Base-by-base conservation (phyloP, 2,329 filamentous ascomycete species). In the Penicillium sp. region DNA sequence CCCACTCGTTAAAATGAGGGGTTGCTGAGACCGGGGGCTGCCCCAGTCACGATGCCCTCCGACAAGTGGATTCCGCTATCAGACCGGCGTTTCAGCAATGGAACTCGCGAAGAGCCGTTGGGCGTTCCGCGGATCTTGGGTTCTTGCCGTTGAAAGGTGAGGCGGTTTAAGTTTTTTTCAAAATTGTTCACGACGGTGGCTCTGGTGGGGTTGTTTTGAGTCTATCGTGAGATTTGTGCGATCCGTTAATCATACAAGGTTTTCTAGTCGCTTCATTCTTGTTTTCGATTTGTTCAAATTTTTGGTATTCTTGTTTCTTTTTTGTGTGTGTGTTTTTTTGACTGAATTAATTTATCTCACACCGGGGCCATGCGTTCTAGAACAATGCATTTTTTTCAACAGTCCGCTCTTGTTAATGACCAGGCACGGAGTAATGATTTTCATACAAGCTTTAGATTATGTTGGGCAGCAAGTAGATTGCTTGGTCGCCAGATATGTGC, bases 261-360 rank as follows among this genome's bases (percentile, higher is more conserved):
- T 48, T 52, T 24, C 18, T 46, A 31, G 18, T 22, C 29, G 24
- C 24, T 27, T 27, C 24, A 27, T 27, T 27, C 24, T 27, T 27
- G 24, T 27, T 27, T 27, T 27, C 8, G 18, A 18, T 18, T 18
- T 18, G 18, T 18, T 18, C 18, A 18, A 18, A 1, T 18, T 18
- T 18, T 18, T 18, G 18, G 18, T n/a, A n/a, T n/a, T 18, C 18
- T 18, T 18, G 18, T 18, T 18, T 18, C 18, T 49, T 29, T 31
- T 1, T 31, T 31, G 29, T 31, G 10, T 31, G 29, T 31, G 10
- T 31, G 6, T 7, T 31, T 31, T 34, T 13, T 9, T 34, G 16
- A 9, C 9, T 24, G 29, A 11, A 6, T 53, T 53, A 49, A 53
- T 53, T 39, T 49, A 53, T 31, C 41, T 49, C 45, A 39, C 38